Conservation (phyloP, 225 moss, liverwort and hornwort species). For the Marchantia polymorpha region DNA sequence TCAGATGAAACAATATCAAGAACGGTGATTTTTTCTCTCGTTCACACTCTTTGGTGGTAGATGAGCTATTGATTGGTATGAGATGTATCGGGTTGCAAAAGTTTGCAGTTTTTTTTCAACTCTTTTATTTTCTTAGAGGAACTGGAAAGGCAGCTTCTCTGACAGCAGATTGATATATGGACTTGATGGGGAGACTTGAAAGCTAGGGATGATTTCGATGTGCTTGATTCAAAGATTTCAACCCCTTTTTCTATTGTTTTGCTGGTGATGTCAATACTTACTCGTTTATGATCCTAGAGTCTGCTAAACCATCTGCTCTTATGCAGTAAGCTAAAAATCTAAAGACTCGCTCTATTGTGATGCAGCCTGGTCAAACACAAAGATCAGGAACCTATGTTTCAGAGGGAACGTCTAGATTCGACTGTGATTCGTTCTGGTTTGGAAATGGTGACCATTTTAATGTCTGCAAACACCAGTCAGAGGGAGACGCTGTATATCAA, state of each 20-base stretch:
- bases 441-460: neutral
- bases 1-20: neutral
- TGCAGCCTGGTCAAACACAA: neutral
- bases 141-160: neutral
- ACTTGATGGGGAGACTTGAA: too few relatives aligned
- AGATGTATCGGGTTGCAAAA: too few relatives aligned
- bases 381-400: neutral
- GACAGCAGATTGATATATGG: too few relatives aligned
- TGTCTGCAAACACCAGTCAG: neutral
- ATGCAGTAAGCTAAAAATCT: neutral
- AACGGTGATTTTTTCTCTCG: neutral
- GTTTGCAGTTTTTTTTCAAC: too few relatives aligned
- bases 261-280: neutral
- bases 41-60: too few relatives aligned
- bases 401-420: neutral
- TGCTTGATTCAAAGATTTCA: too few relatives aligned
- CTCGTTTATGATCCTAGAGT: too few relatives aligned
- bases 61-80: too few relatives aligned
- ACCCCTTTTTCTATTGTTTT: neutral
- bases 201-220: neutral
- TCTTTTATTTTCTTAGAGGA: too few relatives aligned
- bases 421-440: neutral
- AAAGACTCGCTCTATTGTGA: neutral
- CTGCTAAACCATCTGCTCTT: neutral
- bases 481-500: neutral